Conservation (phyloP, 371 early-diverging fungal genomes). For the Funneliformis caledonium region DNA sequence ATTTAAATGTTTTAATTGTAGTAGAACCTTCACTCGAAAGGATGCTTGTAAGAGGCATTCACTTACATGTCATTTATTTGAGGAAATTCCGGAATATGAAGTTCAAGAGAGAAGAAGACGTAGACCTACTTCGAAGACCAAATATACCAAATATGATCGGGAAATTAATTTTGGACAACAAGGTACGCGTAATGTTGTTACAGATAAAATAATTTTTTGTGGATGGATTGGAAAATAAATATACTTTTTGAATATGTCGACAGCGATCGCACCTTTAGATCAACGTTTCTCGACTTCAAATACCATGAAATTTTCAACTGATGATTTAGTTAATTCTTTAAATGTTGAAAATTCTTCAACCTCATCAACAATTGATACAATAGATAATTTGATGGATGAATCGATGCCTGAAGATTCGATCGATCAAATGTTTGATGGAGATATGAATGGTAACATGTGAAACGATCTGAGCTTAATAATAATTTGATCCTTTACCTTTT, state of each 20-base stretch:
- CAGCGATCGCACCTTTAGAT: background rate
- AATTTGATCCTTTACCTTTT: background rate
- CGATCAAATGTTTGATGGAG: background rate
- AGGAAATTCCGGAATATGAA: background rate
- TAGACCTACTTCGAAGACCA: background rate
- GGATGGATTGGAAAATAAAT: background rate
- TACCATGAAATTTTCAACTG: background rate
- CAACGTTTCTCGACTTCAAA: background rate
- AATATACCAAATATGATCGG: background rate
- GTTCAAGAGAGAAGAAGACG: background rate
- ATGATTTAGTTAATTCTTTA: background rate
- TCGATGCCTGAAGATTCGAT: background rate
- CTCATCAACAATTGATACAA: background rate
- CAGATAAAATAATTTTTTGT: no score
- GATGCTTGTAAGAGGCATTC: conserved; percentile 53
- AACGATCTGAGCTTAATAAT: no score
- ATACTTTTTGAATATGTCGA: background rate
- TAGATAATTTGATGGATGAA: background rate
- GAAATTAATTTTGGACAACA: background rate
- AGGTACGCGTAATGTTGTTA: background rate
- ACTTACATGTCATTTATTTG: background rate
- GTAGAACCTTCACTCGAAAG: conserved; percentile 66
- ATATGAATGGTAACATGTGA: background rate
- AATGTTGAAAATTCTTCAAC: background rate
- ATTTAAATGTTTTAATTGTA: conserved; percentile 56